Percentiles rank a stretch among this genome's conserved stretches.
Evolutionary conservation across 2,329 filamentous ascomycete species (phyloP).

Genomic region (Diaporthe amygdali): DNA sequence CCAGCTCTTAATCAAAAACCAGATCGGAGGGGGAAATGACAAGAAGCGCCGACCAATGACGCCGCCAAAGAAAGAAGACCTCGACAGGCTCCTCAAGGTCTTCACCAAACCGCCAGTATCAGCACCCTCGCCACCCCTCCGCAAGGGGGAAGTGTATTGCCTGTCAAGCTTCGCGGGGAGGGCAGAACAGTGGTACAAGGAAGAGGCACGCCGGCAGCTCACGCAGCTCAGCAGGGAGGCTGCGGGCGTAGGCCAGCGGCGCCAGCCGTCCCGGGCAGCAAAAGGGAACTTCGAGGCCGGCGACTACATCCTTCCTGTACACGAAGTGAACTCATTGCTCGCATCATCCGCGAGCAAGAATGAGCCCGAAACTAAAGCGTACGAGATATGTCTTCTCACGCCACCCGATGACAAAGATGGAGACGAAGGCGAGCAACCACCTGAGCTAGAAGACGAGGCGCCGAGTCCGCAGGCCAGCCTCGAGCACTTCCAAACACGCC

Average conservation of each 20-base stretch:
- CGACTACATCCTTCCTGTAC: background rate
- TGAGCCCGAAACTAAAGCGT: background rate
- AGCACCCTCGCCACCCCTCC: background rate
- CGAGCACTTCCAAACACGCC: background rate
- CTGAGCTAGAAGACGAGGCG: background rate
- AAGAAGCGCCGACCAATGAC: background rate
- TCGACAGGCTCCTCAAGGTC: background rate
- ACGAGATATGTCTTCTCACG: background rate
- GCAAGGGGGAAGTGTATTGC: slow-evolving; percentile 8
- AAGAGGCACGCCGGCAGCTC: slow-evolving; percentile 1
- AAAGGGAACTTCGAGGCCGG: background rate
- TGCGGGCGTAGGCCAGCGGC: background rate
- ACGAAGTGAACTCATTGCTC: background rate
- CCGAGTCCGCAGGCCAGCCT: background rate
- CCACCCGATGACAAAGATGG: background rate
- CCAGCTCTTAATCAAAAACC: background rate
- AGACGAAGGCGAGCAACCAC: too few relatives aligned
- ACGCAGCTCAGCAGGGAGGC: background rate
- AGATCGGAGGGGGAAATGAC: background rate
- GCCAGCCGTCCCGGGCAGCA: slow-evolving; percentile 12
- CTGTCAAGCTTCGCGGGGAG: slow-evolving; percentile 5
- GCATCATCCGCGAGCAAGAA: background rate
- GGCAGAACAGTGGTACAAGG: slow-evolving; percentile 13
- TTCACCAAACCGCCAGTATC: background rate
- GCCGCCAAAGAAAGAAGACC: background rate